Percentiles rank a stretch among this genome's conserved stretches.
Evolutionary conservation across 1,139 yeast genomes (phyloP).

Genomic region (Candida sp.): DNA sequence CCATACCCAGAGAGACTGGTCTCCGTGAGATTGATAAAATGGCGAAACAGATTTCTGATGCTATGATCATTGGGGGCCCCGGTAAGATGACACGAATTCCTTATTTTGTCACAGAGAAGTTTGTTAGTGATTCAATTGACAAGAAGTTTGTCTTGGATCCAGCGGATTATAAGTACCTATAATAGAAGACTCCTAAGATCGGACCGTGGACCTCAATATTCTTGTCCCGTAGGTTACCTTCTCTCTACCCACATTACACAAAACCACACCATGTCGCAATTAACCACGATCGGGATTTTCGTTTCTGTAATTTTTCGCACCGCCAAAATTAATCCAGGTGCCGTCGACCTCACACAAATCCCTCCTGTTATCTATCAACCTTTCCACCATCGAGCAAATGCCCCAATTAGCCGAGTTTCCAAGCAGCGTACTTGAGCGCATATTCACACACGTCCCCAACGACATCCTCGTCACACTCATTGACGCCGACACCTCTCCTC

Average conservation of each 20-base stretch:
- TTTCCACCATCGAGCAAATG: neutral
- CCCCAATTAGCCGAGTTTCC: neutral
- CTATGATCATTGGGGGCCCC: slow-evolving; percentile 18
- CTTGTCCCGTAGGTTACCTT: too few relatives aligned
- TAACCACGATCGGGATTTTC: too few relatives aligned
- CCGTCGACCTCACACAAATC: too few relatives aligned
- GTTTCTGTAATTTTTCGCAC: too few relatives aligned
- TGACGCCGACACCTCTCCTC: neutral
- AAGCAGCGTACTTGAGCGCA: neutral
- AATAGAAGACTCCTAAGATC: neutral
- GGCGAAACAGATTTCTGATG: slow-evolving; percentile 23
- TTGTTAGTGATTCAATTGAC: slow-evolving; percentile 46
- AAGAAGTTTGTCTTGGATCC: slow-evolving; percentile 50
- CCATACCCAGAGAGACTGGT: slow-evolving; percentile 9
- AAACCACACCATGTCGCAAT: too few relatives aligned
- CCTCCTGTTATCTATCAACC: too few relatives aligned
- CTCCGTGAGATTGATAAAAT: slow-evolving; percentile 17
- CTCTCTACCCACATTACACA: neutral
- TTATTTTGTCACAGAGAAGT: slow-evolving; percentile 45
- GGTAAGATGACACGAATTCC: slow-evolving; percentile 36
- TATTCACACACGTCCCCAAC: neutral
- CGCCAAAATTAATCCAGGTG: too few relatives aligned
- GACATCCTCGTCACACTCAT: neutral
- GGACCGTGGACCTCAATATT: too few relatives aligned
- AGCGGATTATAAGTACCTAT: slow-evolving; percentile 29